A percentile compares a stretch with the other conserved stretches of the same genome.
Evolutionary conservation across 371 early-diverging fungal species (phyloP).

Genomic region (Mucor sp.): DNA sequence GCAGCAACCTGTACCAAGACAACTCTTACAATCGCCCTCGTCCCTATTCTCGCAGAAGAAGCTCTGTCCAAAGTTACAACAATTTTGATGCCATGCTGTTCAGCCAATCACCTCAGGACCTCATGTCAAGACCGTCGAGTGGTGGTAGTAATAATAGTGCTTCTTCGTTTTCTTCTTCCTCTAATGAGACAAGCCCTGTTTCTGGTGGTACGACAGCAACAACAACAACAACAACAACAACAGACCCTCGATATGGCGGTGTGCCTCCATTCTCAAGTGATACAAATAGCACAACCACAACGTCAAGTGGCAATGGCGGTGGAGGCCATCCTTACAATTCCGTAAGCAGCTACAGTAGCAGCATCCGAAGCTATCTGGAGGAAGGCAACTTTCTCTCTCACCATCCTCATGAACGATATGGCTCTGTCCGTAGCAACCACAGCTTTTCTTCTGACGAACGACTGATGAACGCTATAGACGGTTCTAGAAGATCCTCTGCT

Average conservation of each 20-base stretch:
- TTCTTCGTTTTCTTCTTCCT: slow-evolving; percentile 7
- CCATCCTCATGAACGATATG: neutral
- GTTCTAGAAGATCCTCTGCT: slow-evolving; percentile 4
- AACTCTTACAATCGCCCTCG: slow-evolving; percentile 9
- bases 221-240: neutral
- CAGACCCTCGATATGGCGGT: neutral
- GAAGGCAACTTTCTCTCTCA: neutral
- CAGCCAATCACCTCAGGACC: slow-evolving; percentile 13
- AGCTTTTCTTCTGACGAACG: slow-evolving; percentile 9
- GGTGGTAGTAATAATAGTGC: slow-evolving; percentile 17
- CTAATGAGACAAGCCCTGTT: slow-evolving; percentile 10
- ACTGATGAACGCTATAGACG: slow-evolving; percentile 13
- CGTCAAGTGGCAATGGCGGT: neutral
- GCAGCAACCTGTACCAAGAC: slow-evolving; percentile 14
- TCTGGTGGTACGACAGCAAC: neutral
- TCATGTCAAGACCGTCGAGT: slow-evolving; percentile 15
- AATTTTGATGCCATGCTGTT: slow-evolving; percentile 1
- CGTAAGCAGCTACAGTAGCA: slow-evolving; percentile 10
- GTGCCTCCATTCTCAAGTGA: slow-evolving; percentile 1
- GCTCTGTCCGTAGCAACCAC: neutral
- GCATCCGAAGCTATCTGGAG: slow-evolving; percentile 18
- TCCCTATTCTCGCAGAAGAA: neutral
- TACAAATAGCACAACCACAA: neutral
- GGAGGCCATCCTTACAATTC: neutral
- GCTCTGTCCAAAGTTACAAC: neutral